Conservation (phyloP, 352 stramenopile genomes). For the Globisporangium megalacanthum region DNA sequence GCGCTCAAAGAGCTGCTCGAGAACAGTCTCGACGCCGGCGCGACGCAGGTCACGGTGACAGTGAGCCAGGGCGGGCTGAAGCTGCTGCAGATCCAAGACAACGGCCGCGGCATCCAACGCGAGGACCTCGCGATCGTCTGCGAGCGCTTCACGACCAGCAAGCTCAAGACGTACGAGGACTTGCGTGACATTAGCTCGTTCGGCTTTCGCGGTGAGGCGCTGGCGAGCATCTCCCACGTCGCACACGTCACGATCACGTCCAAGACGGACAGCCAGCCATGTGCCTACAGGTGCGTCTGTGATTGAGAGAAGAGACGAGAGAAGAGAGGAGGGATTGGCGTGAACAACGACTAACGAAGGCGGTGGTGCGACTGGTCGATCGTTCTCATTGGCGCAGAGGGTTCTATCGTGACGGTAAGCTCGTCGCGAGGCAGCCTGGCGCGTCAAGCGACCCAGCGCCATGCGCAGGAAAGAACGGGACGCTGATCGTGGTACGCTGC, state of each 20-base stretch:
- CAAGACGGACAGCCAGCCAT: constrained; percentile 69
- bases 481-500: constrained; percentile 55
- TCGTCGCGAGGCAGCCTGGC: constrained; percentile 65
- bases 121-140: constrained; percentile 94
- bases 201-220: constrained; percentile 98
- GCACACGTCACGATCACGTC: constrained; percentile 90
- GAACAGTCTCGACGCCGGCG: constrained; percentile 96
- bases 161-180: constrained; percentile 94
- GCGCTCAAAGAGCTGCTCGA: constrained; percentile 98
- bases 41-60: constrained; percentile 77
- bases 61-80: constrained; percentile 88
- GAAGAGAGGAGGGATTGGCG: no score
- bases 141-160: constrained; percentile 97
- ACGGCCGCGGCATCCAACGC: constrained; percentile 90
- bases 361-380: constrained; percentile 1
- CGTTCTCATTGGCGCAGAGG: constrained; percentile 50
- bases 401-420: constrained; percentile 89
- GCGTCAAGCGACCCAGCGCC: constrained; percentile 57
- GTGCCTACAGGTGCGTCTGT: constrained; percentile 67
- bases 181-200: constrained; percentile 94
- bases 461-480: constrained; percentile 78
- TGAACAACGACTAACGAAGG: no score
- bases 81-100: constrained; percentile 94
- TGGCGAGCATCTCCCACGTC: constrained; percentile 96
- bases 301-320: not conserved